Conservation (phyloP, 2,329 filamentous ascomycete genomes). For the Tolypocladium tundrense region DNA sequence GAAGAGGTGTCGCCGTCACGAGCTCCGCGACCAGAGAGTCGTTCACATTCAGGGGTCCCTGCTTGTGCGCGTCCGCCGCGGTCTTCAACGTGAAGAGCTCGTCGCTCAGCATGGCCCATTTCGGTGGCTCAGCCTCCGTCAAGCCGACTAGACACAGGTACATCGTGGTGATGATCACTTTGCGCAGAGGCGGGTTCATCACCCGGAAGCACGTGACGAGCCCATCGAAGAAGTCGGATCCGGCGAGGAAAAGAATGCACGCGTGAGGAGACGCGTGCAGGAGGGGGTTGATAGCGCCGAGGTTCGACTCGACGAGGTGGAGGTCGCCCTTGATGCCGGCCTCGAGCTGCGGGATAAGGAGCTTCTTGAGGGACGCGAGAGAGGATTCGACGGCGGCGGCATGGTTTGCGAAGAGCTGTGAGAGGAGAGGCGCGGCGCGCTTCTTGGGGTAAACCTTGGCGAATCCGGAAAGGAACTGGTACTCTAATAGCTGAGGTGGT, state of each 20-base stretch:
- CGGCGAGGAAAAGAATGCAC: slow-evolving; percentile 60
- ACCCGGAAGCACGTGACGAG: slow-evolving; percentile 56
- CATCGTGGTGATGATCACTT: slow-evolving; percentile 57
- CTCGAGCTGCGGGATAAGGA: slow-evolving; percentile 53
- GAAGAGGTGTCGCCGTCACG: slow-evolving; percentile 67
- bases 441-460: slow-evolving; percentile 57
- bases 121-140: slow-evolving; percentile 54
- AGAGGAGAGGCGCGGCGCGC: slow-evolving; percentile 40
- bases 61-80: slow-evolving; percentile 54
- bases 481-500: slow-evolving; percentile 44
- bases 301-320: slow-evolving; percentile 39
- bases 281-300: slow-evolving; percentile 53
- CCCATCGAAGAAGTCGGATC: slow-evolving; percentile 79
- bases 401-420: slow-evolving; percentile 40
- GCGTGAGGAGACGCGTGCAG: slow-evolving; percentile 49
- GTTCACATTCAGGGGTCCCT: slow-evolving; percentile 43
- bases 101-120: slow-evolving; percentile 67
- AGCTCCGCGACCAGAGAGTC: slow-evolving; percentile 73
- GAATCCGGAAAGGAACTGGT: slow-evolving; percentile 60
- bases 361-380: slow-evolving; percentile 49
- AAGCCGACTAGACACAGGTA: slow-evolving; percentile 69
- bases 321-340: slow-evolving; percentile 46
- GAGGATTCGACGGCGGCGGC: slow-evolving; percentile 40
- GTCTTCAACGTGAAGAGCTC: slow-evolving; percentile 73
- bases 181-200: slow-evolving; percentile 53